Evolutionary conservation across 2,329 filamentous ascomycete species (phyloP), one percentile per base, ranked within the genome.

Genomic region (Pseudocercospora crystallina): DNA sequence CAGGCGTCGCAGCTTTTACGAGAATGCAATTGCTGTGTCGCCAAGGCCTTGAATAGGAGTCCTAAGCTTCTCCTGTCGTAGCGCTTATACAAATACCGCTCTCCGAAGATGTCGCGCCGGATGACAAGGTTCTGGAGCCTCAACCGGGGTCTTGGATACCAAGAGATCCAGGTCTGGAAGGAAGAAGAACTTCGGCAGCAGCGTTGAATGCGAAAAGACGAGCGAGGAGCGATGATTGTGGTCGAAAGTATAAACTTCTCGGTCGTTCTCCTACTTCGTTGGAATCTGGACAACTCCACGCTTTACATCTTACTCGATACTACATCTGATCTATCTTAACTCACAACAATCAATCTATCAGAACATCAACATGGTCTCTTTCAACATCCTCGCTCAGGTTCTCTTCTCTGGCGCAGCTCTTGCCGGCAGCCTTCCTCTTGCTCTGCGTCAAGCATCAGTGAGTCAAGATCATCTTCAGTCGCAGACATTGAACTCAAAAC

Each of bases 291-390:
- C n/a, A n/a, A n/a, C n/a, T n/a, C n/a, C n/a, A n/a, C n/a, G n/a
- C n/a, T n/a, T n/a, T n/a, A n/a, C n/a, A n/a, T n/a, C n/a, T n/a
- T n/a, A n/a, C n/a, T n/a, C n/a, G n/a, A n/a, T n/a, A n/a, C n/a
- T n/a, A n/a, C n/a, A n/a, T n/a, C n/a, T n/a, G n/a, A n/a, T n/a
- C n/a, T n/a, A n/a, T n/a, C n/a, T n/a, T n/a, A n/a, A n/a, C n/a
- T n/a, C n/a, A n/a, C n/a, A n/a, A n/a, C n/a, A n/a, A n/a, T n/a
- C n/a, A n/a, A n/a, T n/a, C n/a, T n/a, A n/a, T n/a, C n/a, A n/a
- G n/a, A n/a, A n/a, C n/a, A n/a, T n/a, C n/a, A 50, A 12, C 14
- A 50, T 50, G 47, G 47, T 50, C 26, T 50, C 47, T 9, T 32
- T 41, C 17, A 34, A 20, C 20, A 34, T 49, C 34, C 26, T 53